Evolutionary conservation across 2,329 filamentous ascomycete species (phyloP).

Genomic region (Colletotrichum tamarilloi): DNA sequence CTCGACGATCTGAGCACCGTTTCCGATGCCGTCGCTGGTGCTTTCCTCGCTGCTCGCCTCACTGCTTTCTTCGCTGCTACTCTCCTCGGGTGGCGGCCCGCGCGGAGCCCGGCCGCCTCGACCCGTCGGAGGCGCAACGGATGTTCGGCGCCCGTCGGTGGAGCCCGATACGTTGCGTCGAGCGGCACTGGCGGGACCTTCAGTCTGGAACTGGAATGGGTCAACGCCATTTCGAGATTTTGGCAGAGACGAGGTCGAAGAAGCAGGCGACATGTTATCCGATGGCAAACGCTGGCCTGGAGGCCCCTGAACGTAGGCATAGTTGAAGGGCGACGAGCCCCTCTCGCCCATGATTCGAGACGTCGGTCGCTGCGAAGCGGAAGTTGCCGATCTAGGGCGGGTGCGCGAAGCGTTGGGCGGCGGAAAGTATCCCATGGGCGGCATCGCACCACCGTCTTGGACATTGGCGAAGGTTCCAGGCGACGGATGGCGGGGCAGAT

Average conservation of each 20-base stretch:
- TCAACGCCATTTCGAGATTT: slow-evolving; percentile 48
- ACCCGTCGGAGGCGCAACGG: slow-evolving; percentile 42
- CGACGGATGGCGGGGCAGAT: slow-evolving; percentile 51
- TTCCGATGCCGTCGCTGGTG: slow-evolving; percentile 50
- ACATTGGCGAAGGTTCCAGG: slow-evolving; percentile 50
- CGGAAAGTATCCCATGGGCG: slow-evolving; percentile 64
- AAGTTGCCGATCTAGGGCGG: slow-evolving; percentile 55
- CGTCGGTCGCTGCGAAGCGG: slow-evolving; percentile 51
- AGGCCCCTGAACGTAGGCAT: slow-evolving; percentile 54
- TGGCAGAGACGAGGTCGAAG: slow-evolving; percentile 44
- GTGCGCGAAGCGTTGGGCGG: slow-evolving; percentile 55
- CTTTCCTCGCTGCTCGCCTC: slow-evolving; percentile 45
- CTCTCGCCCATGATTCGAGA: slow-evolving; percentile 48
- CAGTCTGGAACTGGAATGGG: slow-evolving; percentile 65
- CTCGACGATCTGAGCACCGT: slow-evolving; percentile 48
- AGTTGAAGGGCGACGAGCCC: slow-evolving; percentile 56
- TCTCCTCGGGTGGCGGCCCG: slow-evolving; percentile 44
- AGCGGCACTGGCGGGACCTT: slow-evolving; percentile 51
- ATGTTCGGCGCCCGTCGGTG: slow-evolving; percentile 42
- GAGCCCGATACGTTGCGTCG: slow-evolving; percentile 52
- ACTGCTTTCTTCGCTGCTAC: slow-evolving; percentile 43
- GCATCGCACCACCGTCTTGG: slow-evolving; percentile 50
- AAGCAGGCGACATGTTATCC: slow-evolving; percentile 47
- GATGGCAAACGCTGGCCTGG: slow-evolving; percentile 54
- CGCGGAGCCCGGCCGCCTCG: slow-evolving; percentile 46